A percentile compares a stretch with the other conserved stretches of the same genome.
phyloP scores from a whole-genome alignment of 352 stramenopile genomes.

The Pythium phragmiticola region DNA sequence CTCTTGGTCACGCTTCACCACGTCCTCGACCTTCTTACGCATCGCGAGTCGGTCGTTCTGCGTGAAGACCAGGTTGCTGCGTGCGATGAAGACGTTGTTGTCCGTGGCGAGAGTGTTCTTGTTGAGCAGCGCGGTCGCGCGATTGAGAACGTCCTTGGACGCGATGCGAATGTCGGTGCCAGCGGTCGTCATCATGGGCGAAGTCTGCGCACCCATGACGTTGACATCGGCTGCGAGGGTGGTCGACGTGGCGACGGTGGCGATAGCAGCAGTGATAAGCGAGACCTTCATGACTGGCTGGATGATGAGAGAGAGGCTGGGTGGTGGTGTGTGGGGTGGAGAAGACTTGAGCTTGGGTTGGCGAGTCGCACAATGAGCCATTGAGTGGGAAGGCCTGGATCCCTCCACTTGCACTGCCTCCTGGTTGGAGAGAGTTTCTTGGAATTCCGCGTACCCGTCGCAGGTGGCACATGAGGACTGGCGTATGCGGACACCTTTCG shows the following conservation, averaged over 20 bases:
- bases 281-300: constrained; percentile 18
- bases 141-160: constrained; percentile 27
- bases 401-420: too few species aligned
- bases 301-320: background rate
- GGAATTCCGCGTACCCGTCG: background rate
- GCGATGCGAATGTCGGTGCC: constrained; percentile 14
- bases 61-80: constrained; percentile 34
- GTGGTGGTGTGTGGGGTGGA: background rate
- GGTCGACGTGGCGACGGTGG: constrained; percentile 6
- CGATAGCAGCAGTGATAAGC: constrained; percentile 7
- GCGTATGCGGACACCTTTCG: background rate
- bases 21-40: constrained; percentile 24
- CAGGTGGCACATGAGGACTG: background rate
- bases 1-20: constrained; percentile 3
- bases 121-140: constrained; percentile 35
- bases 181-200: constrained; percentile 4
- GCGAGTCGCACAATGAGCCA: constrained; percentile 2
- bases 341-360: background rate
- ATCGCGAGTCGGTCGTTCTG: constrained; percentile 36
- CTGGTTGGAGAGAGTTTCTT: background rate
- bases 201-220: constrained; percentile 11
- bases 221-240: constrained; percentile 20
- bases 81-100: constrained; percentile 38
- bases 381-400: background rate
- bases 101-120: constrained; percentile 39